Evolutionary conservation across 1,139 yeast genomes (phyloP).

Genomic region (Blastobotrys illinoisensis): DNA sequence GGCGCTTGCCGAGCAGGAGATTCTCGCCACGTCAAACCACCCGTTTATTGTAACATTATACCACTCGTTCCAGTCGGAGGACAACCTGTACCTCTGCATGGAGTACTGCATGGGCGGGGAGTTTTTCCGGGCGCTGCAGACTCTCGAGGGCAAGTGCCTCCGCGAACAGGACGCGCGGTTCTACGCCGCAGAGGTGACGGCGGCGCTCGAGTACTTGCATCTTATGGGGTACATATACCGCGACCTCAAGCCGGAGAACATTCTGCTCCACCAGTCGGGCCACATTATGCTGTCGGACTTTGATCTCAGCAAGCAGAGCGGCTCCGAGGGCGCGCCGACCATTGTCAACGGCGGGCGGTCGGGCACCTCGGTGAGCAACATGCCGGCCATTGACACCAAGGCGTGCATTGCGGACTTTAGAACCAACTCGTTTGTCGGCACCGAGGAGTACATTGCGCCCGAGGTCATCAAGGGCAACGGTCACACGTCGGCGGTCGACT

Average conservation of each 20-base stretch:
- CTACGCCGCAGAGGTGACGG: constrained; percentile 96
- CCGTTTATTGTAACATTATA: constrained; percentile 95
- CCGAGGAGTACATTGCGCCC: constrained; percentile 97
- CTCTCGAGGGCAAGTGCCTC: constrained; percentile 80
- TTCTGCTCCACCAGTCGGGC: constrained; percentile 87
- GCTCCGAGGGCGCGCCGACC: constrained; percentile 48
- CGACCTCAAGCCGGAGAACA: constrained; percentile 93
- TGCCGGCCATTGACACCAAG: constrained; percentile 69
- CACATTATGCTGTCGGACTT: constrained; percentile 97
- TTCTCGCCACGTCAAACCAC: constrained; percentile 89
- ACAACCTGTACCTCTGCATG: constrained; percentile 90
- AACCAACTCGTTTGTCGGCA: constrained; percentile 95
- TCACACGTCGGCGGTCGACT: constrained; percentile 95
- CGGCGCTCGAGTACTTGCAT: constrained; percentile 92
- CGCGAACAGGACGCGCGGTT: constrained; percentile 85
- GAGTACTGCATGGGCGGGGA: constrained; percentile 99
- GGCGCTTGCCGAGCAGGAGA: constrained; percentile 94
- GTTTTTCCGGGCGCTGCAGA: constrained; percentile 92
- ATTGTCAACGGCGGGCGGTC: constrained; percentile 34
- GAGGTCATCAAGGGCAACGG: constrained; percentile 97
- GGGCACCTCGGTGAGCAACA: constrained; percentile 24
- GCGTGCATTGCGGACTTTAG: constrained; percentile 94
- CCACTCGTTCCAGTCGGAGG: constrained; percentile 94
- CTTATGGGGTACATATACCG: constrained; percentile 94
- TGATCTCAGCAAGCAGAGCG: constrained; percentile 88